These are phyloP conservation scores for Zygotorulaspora danielsina DNA, from an alignment of 805 yeast genomes.

Conservation along the genomic window DNA sequence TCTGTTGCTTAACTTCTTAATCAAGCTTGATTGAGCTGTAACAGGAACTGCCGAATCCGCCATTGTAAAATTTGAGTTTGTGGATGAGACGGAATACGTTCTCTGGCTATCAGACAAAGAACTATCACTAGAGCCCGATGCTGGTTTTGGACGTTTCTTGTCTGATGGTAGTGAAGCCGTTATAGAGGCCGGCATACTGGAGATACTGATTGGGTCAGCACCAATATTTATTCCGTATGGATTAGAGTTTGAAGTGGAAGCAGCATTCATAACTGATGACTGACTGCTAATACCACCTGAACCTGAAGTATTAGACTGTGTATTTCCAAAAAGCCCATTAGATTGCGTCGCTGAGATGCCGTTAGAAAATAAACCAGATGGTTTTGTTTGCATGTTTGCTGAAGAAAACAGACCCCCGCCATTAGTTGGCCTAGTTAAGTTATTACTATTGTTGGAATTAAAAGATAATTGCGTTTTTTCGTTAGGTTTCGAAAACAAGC, in stretches of 20 bases:
- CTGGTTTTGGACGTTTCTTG: conserved; percentile 6
- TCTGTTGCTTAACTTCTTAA: conserved; percentile 38
- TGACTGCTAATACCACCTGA: conserved; percentile 25
- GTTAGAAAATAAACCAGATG: conserved; percentile 25
- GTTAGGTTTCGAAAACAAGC: conserved; percentile 26
- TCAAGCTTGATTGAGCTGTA: conserved; percentile 28
- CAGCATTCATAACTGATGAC: conserved; percentile 1
- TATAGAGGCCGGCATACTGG: conserved; percentile 39
- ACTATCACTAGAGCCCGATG: conserved; percentile 25
- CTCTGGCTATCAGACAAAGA: conserved; percentile 17
- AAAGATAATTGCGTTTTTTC: conserved; percentile 4
- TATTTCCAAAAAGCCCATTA: conserved; percentile 24
- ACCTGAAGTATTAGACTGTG: conserved; percentile 11
- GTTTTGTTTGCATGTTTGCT: neutral
- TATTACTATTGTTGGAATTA: conserved; percentile 3
- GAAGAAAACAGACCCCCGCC: conserved; percentile 1
- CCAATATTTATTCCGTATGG: conserved; percentile 35
- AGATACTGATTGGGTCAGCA: conserved; percentile 28
- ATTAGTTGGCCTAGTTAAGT: conserved; percentile 2
- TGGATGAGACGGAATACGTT: conserved; percentile 20
- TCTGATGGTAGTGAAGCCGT: conserved; percentile 31
- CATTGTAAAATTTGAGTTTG: conserved; percentile 22
- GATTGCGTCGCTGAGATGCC: conserved; percentile 12
- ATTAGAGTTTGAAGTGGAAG: conserved; percentile 12
- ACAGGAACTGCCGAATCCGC: conserved; percentile 10